Evolutionary conservation across 371 early-diverging fungal species (phyloP), one percentile per base, ranked within the genome.

Genomic region (Dichotomocladium elegans): DNA sequence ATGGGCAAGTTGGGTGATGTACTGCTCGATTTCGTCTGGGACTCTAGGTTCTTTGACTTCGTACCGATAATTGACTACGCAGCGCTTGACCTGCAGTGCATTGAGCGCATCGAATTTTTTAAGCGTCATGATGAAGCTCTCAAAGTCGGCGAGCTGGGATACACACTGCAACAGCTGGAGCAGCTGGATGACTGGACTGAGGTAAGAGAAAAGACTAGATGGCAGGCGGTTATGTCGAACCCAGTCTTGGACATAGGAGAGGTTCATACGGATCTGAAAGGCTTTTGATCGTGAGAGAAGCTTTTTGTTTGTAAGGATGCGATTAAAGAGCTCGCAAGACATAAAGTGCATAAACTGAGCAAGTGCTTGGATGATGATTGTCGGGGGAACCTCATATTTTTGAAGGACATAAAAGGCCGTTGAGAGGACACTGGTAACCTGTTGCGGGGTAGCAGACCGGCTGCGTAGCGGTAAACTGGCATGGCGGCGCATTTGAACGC

Each of bases 171-270:
- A 68, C 29, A 95, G 73, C 68, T 91, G 91, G 3, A 89, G 63
- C n/a, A 93, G 66, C 47, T 92, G 91, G 15, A 88, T 71, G 4
- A 83, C 63, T 4, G 94, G 90, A 24, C 68, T 68, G 19, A 83
- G 58, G 26, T 79, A 77, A 11, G 60, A 47, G 12, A 64, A 31
- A 4, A 82, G 51, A 9, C 66, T 66, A 2, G 73, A 55, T 1
- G 84, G 83, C 7, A 68, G 52, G 15, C 60, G 66, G 27, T 83
- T 76, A 12, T 63, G 67, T 17, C 88, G 78, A 17, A 91, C 73
- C 94, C 94, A 94, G 31, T 93, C 93, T 60, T 87, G 87, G 11
- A 95, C 28, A 15, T 70, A 69, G 1, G 87, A 81, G n/a, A 94
- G 56, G 58, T 94, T 96, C 74, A 91, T 80, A 29, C 89, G 86